Percentiles rank a stretch among this genome's conserved stretches.
Conservation (phyloP, 164 flowering plant genomes). For the Vitis riparia region DNA sequence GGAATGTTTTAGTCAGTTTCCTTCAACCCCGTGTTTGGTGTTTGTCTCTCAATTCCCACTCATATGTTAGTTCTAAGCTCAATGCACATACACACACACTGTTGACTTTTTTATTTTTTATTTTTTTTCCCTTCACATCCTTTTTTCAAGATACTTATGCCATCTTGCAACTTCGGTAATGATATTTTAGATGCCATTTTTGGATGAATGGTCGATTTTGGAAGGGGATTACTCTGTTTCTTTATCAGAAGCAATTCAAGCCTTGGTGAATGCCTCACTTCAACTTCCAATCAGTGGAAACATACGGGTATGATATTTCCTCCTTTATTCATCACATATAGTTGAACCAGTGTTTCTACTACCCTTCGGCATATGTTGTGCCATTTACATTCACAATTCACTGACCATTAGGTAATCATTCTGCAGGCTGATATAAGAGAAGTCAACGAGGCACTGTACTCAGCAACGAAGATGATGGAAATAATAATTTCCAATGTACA, state of each 20-base stretch:
- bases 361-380: neutral
- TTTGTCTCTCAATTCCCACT: too few species aligned
- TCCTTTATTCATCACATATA: neutral
- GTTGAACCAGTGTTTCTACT: neutral
- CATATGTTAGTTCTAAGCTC: too few species aligned
- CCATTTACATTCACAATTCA: neutral
- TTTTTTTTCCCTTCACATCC: too few species aligned
- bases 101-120: too few species aligned
- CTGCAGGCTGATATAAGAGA: constrained; percentile 60
- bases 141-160: too few species aligned
- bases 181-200: constrained; percentile 52
- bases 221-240: constrained; percentile 59
- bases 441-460: constrained; percentile 51
- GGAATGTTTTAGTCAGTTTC: too few species aligned
- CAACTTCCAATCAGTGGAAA: constrained; percentile 59
- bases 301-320: constrained; percentile 45
- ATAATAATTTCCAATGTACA: constrained; percentile 37
- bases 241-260: constrained; percentile 51
- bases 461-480: constrained; percentile 54
- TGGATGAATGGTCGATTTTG: constrained; percentile 67
- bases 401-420: neutral
- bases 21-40: too few species aligned
- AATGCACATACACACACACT: too few species aligned
- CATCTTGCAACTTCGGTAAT: too few species aligned
- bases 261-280: constrained; percentile 58